Base-by-base conservation (phyloP, 1,284 basidiomycete species). In the Rhodotorula mucilaginosa region DNA sequence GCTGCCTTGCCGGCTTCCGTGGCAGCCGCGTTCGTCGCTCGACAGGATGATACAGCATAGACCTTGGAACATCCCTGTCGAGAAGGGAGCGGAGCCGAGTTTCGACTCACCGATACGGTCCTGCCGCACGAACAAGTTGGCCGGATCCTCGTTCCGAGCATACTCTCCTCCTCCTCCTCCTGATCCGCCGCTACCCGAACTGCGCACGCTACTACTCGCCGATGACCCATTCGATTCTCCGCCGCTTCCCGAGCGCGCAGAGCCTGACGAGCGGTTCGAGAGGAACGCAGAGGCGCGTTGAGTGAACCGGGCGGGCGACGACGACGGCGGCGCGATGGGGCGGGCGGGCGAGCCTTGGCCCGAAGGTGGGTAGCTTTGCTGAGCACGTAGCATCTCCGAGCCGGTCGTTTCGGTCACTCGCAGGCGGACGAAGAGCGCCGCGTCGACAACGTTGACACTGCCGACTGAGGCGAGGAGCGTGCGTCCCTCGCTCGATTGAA, bases 71-170 rank as follows among this genome's bases (percentile, higher is more conserved):
- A 51, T 10, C n/a, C 49, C 10, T n/a, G 18, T 51, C 49, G 54
- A 26, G 13, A 31, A 31, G 7, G n/a, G 19, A 44, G 31, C 47
- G 12, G 39, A 61, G 18, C 39, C 29, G 16, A 8, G 18, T 65
- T 15, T 23, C 23, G 65, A 84, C 87, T 72, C 77, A 95, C 93
- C 93, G 79, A 99, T 97, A 79, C 93, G 88, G 82, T 96, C 91
- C 84, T 98, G 95, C 81, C 90, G 92, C 76, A 97, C 93, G 81
- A 97, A 99, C 79, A 93, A 88, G 75, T 93, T 90, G 82, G 96
- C 93, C 71, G 94, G 94, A 84, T 97, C 94, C 80, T 80, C 80
- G 66, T 81, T 74, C 57, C 61, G 31, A n/a, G 46, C 61, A 49
- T 69, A 68, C 51, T 68, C 58, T 5, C 29, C 31, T 34, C 34